Evolutionary conservation across 495 filamentous ascomycete species (phyloP), one percentile per base, ranked within the genome.

Genomic region (Neurospora sp.): DNA sequence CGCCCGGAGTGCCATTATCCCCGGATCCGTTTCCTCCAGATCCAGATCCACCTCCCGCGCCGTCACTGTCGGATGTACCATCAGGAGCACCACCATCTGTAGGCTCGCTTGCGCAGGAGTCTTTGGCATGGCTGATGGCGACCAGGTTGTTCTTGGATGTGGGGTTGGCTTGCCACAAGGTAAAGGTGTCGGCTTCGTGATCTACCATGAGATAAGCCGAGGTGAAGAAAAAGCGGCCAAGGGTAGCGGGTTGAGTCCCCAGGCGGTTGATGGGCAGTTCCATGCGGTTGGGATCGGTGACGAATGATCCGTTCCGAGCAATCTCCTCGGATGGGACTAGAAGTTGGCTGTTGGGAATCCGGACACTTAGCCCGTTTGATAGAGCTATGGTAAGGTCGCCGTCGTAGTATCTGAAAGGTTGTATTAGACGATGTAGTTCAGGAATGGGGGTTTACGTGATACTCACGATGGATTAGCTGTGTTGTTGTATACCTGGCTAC

Each of bases 191-290:
- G 23, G 75, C 73, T 18, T 79, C 79, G 23, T 81, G 74, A 54
- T 85, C 77, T 23, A 85, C 81, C 42, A 82, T 75, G 9, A 85
- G 75, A 42, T 85, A 84, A 3, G 82, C 79, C 14, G 77, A 69
- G 7, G 81, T 82, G 39, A 86, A 76, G 72, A 86, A 86, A 11
- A 79, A 78, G 18, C 78, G 77, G 31, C 84, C 84, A 6, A 85
- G 73, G 35, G 81, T 73, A 0, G 80, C 73, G 8, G 77, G 74
- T 46, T 83, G 80, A 35, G 79, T 72, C 2, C 16, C 62, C 31
- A 81, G 75, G 6, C 62, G 39, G 10, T 77, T 70, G 70, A 84
- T 75, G 31, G 79, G 72, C 20, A 83, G 69, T 62, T 80, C 76
- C 35, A 71, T 44, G 7, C 23, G 70, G 6, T 48, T 72, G 10